Percentiles rank a stretch among this genome's conserved stretches.
phyloP scores from a whole-genome alignment of 768 basidiomycete genomes.

The Boletus vermiculosoides region DNA sequence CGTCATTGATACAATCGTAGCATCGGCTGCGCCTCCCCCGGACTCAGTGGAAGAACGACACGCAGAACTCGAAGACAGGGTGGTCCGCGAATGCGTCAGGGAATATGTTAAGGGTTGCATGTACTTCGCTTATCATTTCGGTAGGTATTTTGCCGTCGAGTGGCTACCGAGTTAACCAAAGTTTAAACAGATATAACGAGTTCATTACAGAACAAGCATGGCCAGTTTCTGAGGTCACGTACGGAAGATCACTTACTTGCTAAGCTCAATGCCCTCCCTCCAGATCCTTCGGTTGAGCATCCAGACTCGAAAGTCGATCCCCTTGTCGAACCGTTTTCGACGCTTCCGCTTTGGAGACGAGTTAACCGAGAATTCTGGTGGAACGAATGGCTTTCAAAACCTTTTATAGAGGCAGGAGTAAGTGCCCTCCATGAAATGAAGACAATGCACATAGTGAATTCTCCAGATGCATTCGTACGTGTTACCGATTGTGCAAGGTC shows the following conservation, averaged over 20 bases:
- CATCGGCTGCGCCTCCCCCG: constrained; percentile 62
- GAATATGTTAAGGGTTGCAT: constrained; percentile 83
- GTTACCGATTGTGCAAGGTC: constrained; percentile 91
- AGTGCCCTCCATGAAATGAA: constrained; percentile 21
- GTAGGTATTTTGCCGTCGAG: constrained; percentile 38
- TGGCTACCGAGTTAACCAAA: not conserved
- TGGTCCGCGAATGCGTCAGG: constrained; percentile 72
- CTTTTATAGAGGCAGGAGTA: constrained; percentile 87
- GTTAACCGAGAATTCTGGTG: constrained; percentile 94
- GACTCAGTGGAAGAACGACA: constrained; percentile 62
- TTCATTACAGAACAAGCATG: constrained; percentile 77
- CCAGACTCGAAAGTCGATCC: constrained; percentile 44
- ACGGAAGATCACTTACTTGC: constrained; percentile 58
- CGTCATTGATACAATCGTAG: constrained; percentile 56
- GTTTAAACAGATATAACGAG: constrained; percentile 67
- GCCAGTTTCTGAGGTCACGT: constrained; percentile 55
- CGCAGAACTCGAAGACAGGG: constrained; percentile 78
- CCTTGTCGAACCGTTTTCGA: constrained; percentile 69
- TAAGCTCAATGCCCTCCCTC: constrained; percentile 52
- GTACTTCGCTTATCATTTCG: constrained; percentile 88
- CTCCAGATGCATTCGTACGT: constrained; percentile 77
- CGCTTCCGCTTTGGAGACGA: constrained; percentile 86
- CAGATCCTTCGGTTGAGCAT: constrained; percentile 28
- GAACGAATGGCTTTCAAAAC: constrained; percentile 86
- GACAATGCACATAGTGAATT: not conserved